Conservation (phyloP, 2,329 filamentous ascomycete genomes). For the Xylariaceae sp. region DNA sequence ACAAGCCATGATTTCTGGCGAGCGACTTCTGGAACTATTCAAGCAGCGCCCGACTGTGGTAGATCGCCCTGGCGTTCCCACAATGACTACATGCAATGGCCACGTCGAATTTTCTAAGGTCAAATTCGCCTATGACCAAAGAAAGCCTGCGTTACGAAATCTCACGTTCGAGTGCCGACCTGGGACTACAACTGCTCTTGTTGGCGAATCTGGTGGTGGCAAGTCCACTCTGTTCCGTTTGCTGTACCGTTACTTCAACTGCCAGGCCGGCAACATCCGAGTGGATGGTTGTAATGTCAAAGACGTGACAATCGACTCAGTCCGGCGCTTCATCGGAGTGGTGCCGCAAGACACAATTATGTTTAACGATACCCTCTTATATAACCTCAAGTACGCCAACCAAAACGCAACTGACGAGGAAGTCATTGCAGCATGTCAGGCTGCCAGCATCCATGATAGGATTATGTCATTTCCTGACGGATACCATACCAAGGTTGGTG, state of each 20-base stretch:
- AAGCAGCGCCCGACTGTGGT: conserved; percentile 93
- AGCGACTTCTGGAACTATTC: conserved; percentile 93
- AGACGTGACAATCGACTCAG: conserved; percentile 89
- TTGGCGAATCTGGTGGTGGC: conserved; percentile 94
- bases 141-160: conserved; percentile 82
- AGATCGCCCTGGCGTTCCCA: conserved; percentile 70
- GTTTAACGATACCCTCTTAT: conserved; percentile 95
- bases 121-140: conserved; percentile 86
- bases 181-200: conserved; percentile 92
- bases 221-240: conserved; percentile 97
- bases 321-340: conserved; percentile 89
- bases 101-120: conserved; percentile 89
- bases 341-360: conserved; percentile 96
- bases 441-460: conserved; percentile 90
- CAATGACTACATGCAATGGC: conserved; percentile 73
- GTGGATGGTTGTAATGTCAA: conserved; percentile 86
- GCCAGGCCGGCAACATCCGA: conserved; percentile 77
- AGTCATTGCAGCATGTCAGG: conserved; percentile 79
- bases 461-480: conserved; percentile 87
- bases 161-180: conserved; percentile 85
- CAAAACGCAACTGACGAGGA: conserved; percentile 80
- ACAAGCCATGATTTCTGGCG: conserved; percentile 95
- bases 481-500: conserved; percentile 89
- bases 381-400: conserved; percentile 90
- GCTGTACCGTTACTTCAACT: conserved; percentile 96